These are phyloP conservation scores for Theileria sp. DNA, from an alignment of 169 alveolate genomes.

Conservation along the genomic window DNA sequence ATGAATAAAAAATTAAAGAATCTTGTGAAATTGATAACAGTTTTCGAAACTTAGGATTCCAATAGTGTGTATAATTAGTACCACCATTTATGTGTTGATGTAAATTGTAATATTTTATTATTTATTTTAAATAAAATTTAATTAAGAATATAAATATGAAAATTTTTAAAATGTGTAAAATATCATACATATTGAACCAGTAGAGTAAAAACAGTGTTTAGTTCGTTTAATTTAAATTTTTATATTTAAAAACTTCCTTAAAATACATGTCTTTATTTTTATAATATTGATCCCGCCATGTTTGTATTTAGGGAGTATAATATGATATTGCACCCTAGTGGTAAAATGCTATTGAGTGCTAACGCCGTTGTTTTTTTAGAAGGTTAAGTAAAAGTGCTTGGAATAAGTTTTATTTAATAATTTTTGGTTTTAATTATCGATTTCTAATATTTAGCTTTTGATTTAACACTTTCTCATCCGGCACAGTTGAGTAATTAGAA, in stretches of 20 bases:
- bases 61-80: neutral
- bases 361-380: slow-evolving; percentile 25
- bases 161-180: neutral
- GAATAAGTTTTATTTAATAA: neutral
- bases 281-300: neutral
- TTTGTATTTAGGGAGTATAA: neutral
- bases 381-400: slow-evolving; percentile 12
- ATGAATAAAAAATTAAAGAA: neutral
- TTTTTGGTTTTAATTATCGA: neutral
- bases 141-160: too few species aligned
- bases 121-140: too few species aligned
- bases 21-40: neutral
- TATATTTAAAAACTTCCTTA: neutral
- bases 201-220: too few species aligned
- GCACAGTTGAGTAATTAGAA: neutral
- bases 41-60: neutral
- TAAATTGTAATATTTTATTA: too few species aligned
- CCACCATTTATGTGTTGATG: neutral
- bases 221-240: neutral
- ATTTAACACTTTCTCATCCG: neutral
- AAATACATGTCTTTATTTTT: neutral
- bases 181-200: neutral
- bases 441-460: slow-evolving; percentile 4
- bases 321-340: slow-evolving; percentile 24
- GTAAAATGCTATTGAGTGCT: slow-evolving; percentile 29